Base-by-base conservation (phyloP, 2,329 filamentous ascomycete genomes). In the Alternaria rosae region DNA sequence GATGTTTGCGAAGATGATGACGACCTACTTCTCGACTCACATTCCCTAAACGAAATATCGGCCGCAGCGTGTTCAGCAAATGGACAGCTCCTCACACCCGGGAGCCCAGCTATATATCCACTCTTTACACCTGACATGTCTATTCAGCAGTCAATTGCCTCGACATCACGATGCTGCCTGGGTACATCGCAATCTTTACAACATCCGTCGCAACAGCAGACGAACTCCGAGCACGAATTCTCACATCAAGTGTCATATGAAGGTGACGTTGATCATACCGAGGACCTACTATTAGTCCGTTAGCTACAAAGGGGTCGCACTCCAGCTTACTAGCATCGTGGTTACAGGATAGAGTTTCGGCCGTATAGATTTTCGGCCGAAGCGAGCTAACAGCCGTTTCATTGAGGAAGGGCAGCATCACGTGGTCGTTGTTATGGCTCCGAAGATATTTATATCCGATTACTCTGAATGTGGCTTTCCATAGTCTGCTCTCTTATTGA, bases 1-100 rank as follows among this genome's bases (percentile, higher is more conserved):
- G 20, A 13, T 42, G 5, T 30, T 45, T 6, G 38, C n/a, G 20
- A 45, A n/a, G 20, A 23, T 17, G 58, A 54, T 12, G 62, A 64
- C 28, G 54, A 58, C 21, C 10, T 52, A n/a, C 38, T 61, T 6
- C 52, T 58, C 42, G 54, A 48, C 17, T 21, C 38, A 25, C 17
- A 23, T 11, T 8, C 44, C 3, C 13, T 45, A 9, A 6, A 20
- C 9, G 26, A 20, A 8, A 23, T 30, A 7, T 26, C 25, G n/a
- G 15, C 7, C 17, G 21, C 42, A 17, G 44, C 35, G 8, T 30
- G 17, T 5, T 6, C 20, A 12, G 13, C 11, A 12, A 23, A 45
- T 4, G 15, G 12, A 11, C 43, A 50, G 28, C 25, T 25, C 12
- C 30, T 12, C 3, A 38, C 47, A 20, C 28, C 28, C 5, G 10